phyloP scores from a whole-genome alignment of 495 filamentous ascomycete genomes.

The Chaetomidium leptoderma region DNA sequence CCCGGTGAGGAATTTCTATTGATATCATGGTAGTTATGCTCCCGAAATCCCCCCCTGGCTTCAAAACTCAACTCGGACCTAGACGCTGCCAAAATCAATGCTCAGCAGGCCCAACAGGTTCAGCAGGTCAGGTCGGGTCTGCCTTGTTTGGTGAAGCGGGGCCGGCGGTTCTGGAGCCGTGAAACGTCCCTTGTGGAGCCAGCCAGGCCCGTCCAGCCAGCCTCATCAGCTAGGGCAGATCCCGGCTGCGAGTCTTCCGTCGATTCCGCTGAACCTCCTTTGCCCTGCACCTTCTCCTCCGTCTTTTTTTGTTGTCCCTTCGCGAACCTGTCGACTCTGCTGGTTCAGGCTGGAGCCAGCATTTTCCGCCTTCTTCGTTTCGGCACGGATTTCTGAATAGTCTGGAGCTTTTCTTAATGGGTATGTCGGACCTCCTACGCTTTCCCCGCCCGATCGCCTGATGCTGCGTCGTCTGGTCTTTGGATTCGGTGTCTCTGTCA shows the following conservation, averaged over 20 bases:
- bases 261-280: not conserved
- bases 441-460: conserved; percentile 9
- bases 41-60: too few species aligned
- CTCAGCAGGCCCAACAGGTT: too few species aligned
- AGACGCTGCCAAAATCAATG: too few species aligned
- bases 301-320: not conserved
- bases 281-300: not conserved
- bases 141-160: not conserved
- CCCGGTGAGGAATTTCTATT: too few species aligned
- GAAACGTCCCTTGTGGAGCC: conserved; percentile 12
- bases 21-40: too few species aligned
- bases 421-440: conserved; percentile 14
- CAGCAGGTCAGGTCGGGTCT: too few species aligned
- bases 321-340: conserved; percentile 20
- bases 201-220: not conserved
- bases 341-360: conserved; percentile 23
- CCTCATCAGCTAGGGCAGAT: not conserved
- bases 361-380: conserved; percentile 17
- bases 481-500: not conserved
- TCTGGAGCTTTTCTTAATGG: conserved; percentile 25
- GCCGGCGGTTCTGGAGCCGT: not conserved
- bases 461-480: conserved; percentile 1
- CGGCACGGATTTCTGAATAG: conserved; percentile 21
- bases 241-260: not conserved
- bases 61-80: too few species aligned